A percentile compares a stretch with the other conserved stretches of the same genome.
Evolutionary conservation across 805 yeast species (phyloP).

Genomic region (Peterozyma xylosa): DNA sequence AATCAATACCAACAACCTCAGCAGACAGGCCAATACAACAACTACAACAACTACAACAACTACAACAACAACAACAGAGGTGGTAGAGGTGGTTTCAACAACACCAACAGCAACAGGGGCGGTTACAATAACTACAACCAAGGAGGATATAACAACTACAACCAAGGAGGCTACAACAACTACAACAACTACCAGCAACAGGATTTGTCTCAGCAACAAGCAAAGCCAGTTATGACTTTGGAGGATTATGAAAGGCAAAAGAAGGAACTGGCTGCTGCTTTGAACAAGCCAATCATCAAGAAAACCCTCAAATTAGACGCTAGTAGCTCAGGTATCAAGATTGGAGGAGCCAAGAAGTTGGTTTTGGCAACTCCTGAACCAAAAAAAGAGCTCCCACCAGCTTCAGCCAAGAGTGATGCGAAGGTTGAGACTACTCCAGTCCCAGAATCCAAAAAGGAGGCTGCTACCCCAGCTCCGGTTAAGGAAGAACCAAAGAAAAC

Average conservation of each 20-base stretch:
- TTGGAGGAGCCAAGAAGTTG: slow-evolving; percentile 38
- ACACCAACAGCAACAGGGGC: slow-evolving; percentile 20
- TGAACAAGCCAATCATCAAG: slow-evolving; percentile 45
- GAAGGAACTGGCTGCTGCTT: slow-evolving; percentile 30
- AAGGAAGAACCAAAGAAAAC: slow-evolving; percentile 10
- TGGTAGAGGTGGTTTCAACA: slow-evolving; percentile 15
- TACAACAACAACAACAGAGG: slow-evolving; percentile 10
- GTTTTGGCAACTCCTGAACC: slow-evolving; percentile 17
- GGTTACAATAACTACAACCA: slow-evolving; percentile 20
- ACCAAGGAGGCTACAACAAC: slow-evolving; percentile 10
- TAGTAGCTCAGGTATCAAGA: slow-evolving; percentile 52
- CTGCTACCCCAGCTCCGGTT: slow-evolving; percentile 11
- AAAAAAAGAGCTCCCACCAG: slow-evolving; percentile 13
- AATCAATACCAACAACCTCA: slow-evolving; percentile 17
- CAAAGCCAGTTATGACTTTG: slow-evolving; percentile 57
- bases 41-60: slow-evolving; percentile 19
- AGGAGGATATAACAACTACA: slow-evolving; percentile 13
- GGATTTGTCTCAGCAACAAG: slow-evolving; percentile 10
- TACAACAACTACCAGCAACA: slow-evolving; percentile 13
- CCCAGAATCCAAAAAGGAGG: slow-evolving; percentile 9
- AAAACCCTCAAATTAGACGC: slow-evolving; percentile 56
- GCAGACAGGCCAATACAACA: slow-evolving; percentile 13
- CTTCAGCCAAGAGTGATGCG: slow-evolving; percentile 12
- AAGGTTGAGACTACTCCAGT: slow-evolving; percentile 19
- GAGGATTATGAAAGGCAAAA: slow-evolving; percentile 78